Evolutionary conservation across 805 yeast genomes (phyloP).

Genomic region (Wickerhamia fluorescens): DNA sequence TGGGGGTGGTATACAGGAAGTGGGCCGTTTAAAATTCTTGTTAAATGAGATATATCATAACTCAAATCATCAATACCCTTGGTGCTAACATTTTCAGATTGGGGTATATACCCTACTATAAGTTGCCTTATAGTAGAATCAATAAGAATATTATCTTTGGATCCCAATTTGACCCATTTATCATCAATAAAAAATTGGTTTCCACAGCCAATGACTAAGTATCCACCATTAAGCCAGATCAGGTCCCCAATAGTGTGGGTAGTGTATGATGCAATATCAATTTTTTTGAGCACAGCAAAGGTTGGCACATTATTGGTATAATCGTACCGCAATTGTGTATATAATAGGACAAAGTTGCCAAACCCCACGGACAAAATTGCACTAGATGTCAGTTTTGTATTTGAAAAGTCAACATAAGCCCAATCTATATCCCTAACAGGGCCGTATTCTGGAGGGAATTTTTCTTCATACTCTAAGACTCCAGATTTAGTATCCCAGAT

Average conservation of each 20-base stretch:
- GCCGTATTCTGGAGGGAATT: conserved; percentile 24
- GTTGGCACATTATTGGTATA: conserved; percentile 77
- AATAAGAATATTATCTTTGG: conserved; percentile 22
- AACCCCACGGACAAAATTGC: conserved; percentile 81
- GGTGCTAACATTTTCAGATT: conserved; percentile 3
- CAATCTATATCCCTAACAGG: conserved; percentile 73
- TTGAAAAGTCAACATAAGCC: conserved; percentile 49
- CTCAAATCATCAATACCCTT: conserved; percentile 9
- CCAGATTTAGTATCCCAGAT: conserved; percentile 77
- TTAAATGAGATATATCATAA: conserved; percentile 56
- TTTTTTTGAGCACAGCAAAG: conserved; percentile 65
- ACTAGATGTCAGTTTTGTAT: conserved; percentile 13
- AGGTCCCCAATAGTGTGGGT: conserved; percentile 84
- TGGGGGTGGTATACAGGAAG: conserved; percentile 90
- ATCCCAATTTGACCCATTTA: conserved; percentile 38
- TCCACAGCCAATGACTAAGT: conserved; percentile 78
- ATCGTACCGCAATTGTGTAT: conserved; percentile 80
- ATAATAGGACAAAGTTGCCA: conserved; percentile 51
- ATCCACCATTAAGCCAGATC: conserved; percentile 75
- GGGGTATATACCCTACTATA: conserved; percentile 20
- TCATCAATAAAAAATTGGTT: conserved; percentile 84
- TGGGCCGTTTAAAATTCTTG: conserved; percentile 79
- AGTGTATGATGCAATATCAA: conserved; percentile 66
- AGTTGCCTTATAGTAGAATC: conserved; percentile 46
- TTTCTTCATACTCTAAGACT: conserved; percentile 57